These are phyloP conservation scores for Viola odorata DNA, from an alignment of 345 rosid genomes.

Conservation along the genomic window DNA sequence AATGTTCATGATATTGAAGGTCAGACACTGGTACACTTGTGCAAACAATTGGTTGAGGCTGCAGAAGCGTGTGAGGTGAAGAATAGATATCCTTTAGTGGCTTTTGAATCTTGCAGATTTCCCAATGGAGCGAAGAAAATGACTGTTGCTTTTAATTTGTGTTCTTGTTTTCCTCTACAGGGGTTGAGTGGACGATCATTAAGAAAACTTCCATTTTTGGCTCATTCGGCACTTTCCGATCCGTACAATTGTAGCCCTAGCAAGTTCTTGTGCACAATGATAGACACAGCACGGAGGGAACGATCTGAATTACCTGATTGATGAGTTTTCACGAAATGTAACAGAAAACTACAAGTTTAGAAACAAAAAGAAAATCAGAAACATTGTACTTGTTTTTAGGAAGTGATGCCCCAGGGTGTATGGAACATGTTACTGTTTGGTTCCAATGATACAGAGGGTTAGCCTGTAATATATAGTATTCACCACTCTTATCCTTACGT, in stretches of 20 bases:
- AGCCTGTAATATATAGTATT: too few relatives aligned
- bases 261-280: constrained; percentile 66
- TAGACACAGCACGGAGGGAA: constrained; percentile 62
- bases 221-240: constrained; percentile 69
- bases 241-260: constrained; percentile 48
- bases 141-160: too few relatives aligned
- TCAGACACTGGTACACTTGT: constrained; percentile 29
- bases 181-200: constrained; percentile 90
- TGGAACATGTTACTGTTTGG: too few relatives aligned
- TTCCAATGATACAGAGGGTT: too few relatives aligned
- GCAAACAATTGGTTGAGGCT: constrained; percentile 63
- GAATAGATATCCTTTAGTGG: constrained; percentile 7
- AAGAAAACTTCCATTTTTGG: constrained; percentile 87
- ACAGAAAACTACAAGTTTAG: neutral
- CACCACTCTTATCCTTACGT: too few relatives aligned
- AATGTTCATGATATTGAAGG: constrained; percentile 37
- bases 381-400: too few relatives aligned
- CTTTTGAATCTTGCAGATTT: neutral
- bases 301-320: constrained; percentile 63
- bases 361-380: too few relatives aligned
- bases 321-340: constrained; percentile 11
- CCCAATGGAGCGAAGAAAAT: neutral
- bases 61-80: constrained; percentile 85
- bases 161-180: constrained; percentile 30
- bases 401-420: too few relatives aligned